Evolutionary conservation across 2,329 filamentous ascomycete genomes (phyloP).

Genomic region (Cladosporium sp.): DNA sequence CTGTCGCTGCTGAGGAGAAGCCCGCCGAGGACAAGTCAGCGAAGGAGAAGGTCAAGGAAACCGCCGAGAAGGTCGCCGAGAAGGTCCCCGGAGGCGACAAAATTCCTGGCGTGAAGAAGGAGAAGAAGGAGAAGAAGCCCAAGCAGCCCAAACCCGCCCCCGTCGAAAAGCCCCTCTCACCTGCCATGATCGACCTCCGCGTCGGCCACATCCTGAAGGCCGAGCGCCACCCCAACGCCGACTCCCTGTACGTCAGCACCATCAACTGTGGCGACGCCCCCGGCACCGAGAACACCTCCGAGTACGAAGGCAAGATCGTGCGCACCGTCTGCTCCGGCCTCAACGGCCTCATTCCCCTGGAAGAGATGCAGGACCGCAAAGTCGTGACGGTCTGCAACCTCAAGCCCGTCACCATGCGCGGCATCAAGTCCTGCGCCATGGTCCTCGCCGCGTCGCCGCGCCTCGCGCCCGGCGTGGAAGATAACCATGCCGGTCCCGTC

Average conservation of each 20-base stretch:
- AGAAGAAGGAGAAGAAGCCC: slow-evolving; percentile 85
- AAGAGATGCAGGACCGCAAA: slow-evolving; percentile 95
- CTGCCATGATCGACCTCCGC: slow-evolving; percentile 85
- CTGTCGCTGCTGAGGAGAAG: slow-evolving; percentile 45
- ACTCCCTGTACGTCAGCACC: slow-evolving; percentile 91
- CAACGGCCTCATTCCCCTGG: slow-evolving; percentile 86
- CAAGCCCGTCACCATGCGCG: slow-evolving; percentile 99
- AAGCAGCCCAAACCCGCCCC: slow-evolving; percentile 62
- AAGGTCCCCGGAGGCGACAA: slow-evolving; percentile 33
- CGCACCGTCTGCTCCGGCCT: slow-evolving; percentile 96
- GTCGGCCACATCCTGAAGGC: slow-evolving; percentile 98
- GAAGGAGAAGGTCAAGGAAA: slow-evolving; percentile 50
- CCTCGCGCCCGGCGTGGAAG: slow-evolving; percentile 73
- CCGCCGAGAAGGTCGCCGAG: slow-evolving; percentile 42
- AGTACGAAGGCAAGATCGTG: slow-evolving; percentile 86
- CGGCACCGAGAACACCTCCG: slow-evolving; percentile 81
- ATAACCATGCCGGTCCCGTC: slow-evolving; percentile 83
- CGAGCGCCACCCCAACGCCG: slow-evolving; percentile 91
- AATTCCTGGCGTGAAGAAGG: slow-evolving; percentile 55
- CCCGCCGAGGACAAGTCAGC: slow-evolving; percentile 40
- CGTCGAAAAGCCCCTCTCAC: slow-evolving; percentile 71
- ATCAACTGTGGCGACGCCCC: slow-evolving; percentile 89
- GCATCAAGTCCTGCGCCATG: slow-evolving; percentile 79
- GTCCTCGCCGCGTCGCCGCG: slow-evolving; percentile 91
- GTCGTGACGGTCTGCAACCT: slow-evolving; percentile 96